Percentiles rank a stretch among this genome's conserved stretches.
Evolutionary conservation across 106 monocot species (phyloP).

Genomic region (Iris macrosiphon): DNA sequence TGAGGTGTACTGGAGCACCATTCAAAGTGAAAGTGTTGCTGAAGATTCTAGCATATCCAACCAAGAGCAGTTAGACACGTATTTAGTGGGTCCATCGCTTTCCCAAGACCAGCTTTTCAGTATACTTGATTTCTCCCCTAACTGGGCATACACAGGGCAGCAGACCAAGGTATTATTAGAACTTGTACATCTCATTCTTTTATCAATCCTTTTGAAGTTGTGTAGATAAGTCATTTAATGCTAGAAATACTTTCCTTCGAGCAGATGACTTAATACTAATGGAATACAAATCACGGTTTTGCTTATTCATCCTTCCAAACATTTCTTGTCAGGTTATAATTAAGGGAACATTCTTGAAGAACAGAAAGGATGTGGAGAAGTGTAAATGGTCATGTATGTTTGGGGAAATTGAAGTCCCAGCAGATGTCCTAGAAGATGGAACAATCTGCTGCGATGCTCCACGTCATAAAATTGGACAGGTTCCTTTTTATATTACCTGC

Average conservation of each 20-base stretch:
- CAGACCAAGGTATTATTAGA: constrained; percentile 19
- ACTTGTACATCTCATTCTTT: no score
- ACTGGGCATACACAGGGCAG: constrained; percentile 27
- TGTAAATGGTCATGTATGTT: constrained; percentile 89
- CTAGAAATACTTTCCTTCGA: no score
- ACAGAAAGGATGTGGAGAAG: constrained; percentile 39
- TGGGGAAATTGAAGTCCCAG: constrained; percentile 81
- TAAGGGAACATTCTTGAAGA: constrained; percentile 64
- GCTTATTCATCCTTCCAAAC: not conserved
- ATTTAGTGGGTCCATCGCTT: constrained; percentile 39
- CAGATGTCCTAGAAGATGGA: constrained; percentile 51
- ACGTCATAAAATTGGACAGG: constrained; percentile 47
- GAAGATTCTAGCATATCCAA: constrained; percentile 36
- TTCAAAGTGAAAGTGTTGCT: constrained; percentile 36
- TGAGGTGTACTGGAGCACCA: constrained; percentile 43
- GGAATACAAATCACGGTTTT: not conserved
- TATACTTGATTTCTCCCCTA: constrained; percentile 47
- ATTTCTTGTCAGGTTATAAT: constrained; percentile 41
- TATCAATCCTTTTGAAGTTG: not conserved
- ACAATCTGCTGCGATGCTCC: constrained; percentile 58
- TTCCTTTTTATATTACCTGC: constrained; percentile 76
- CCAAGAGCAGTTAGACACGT: constrained; percentile 27
- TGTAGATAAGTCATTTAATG: not conserved
- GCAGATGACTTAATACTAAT: no score
- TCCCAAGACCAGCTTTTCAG: constrained; percentile 60